phyloP scores from a whole-genome alignment of 768 basidiomycete species.

The Boletus vermiculosoides region DNA sequence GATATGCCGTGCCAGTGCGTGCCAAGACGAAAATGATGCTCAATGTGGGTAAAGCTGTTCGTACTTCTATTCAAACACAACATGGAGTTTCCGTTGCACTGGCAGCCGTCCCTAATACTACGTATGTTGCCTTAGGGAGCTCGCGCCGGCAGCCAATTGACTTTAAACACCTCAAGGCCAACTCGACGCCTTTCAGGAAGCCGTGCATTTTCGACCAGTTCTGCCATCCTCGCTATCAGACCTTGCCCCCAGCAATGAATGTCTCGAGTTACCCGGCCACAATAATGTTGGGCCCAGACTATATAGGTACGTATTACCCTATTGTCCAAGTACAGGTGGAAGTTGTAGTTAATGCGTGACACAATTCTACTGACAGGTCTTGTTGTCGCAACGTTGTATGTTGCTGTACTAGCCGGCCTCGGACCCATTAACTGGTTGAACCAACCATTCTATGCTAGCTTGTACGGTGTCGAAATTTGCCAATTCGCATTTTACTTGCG shows the following conservation, averaged over 20 bases:
- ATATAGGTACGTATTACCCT: constrained; percentile 4
- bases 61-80: not conserved
- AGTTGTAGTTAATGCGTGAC: not conserved
- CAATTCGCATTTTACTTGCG: constrained; percentile 10
- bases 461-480: constrained; percentile 7
- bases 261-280: not conserved
- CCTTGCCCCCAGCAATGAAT: not conserved
- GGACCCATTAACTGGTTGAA: no score
- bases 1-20: not conserved
- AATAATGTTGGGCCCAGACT: constrained; percentile 1
- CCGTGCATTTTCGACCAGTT: not conserved
- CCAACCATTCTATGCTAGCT: not conserved
- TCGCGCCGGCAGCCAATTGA: not conserved
- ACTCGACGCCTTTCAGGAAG: not conserved
- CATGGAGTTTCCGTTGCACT: not conserved
- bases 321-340: no score
- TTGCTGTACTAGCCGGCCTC: not conserved
- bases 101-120: no score
- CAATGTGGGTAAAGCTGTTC: no score
- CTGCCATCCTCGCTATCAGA: no score
- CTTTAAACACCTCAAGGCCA: not conserved
- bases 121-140: not conserved
- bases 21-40: not conserved
- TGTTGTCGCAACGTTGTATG: constrained; percentile 4
- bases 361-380: no score